A percentile compares a stretch with the other conserved stretches of the same genome.
Conservation (phyloP, 192 early-diverging fungal genomes). For the Backusella luteola region DNA sequence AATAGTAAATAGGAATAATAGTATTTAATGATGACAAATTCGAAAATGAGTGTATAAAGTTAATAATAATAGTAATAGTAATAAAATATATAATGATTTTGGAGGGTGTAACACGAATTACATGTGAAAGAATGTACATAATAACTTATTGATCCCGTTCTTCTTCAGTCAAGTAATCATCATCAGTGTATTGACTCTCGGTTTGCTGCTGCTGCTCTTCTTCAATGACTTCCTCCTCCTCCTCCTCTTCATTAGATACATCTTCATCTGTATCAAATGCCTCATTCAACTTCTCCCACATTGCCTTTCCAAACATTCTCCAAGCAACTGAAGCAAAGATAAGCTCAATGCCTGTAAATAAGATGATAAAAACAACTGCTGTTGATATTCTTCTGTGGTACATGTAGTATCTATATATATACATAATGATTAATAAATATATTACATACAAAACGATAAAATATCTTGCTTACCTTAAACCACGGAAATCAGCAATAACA, state of each 20-base stretch:
- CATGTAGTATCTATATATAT: constrained; percentile 47
- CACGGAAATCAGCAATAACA: constrained; percentile 57
- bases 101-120: not conserved
- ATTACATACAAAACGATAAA: too few relatives aligned
- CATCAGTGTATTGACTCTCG: not conserved
- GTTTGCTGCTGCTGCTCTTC: not conserved
- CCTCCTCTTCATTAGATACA: not conserved
- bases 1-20: not conserved
- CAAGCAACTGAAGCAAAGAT: constrained; percentile 51
- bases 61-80: not conserved
- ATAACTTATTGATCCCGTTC: not conserved
- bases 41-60: not conserved
- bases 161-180: constrained; percentile 7
- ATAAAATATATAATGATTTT: not conserved
- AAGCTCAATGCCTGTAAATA: constrained; percentile 49
- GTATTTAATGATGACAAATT: not conserved
- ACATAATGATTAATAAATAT: not conserved
- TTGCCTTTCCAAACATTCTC: constrained; percentile 30
- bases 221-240: not conserved
- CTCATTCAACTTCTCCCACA: constrained; percentile 20
- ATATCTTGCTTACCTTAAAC: constrained; percentile 43
- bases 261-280: not conserved
- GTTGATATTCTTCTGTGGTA: constrained; percentile 49
- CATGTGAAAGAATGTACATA: constrained; percentile 2
- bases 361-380: constrained; percentile 39